Conservation (phyloP, 371 early-diverging fungal genomes). For the Mucor sp. region DNA sequence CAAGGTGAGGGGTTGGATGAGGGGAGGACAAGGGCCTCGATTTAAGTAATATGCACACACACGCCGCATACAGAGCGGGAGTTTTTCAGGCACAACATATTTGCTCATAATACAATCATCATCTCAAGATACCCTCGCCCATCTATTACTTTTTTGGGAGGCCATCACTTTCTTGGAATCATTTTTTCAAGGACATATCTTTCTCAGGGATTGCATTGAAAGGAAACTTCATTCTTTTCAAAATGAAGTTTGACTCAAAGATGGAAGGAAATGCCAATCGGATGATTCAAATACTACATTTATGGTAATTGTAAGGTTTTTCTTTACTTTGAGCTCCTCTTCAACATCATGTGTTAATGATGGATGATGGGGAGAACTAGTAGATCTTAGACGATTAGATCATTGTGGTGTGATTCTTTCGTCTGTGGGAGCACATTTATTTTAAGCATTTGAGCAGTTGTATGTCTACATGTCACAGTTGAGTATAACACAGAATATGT, state of each 20-base stretch:
- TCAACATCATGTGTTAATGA: neutral
- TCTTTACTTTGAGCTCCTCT: neutral
- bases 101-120: neutral
- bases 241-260: neutral
- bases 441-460: neutral
- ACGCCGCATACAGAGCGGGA: neutral
- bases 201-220: neutral
- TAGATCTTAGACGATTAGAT: neutral
- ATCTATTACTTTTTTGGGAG: neutral
- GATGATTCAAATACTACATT: neutral
- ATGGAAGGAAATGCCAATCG: neutral
- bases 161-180: neutral
- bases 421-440: neutral
- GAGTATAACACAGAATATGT: neutral
- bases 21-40: slow-evolving; percentile 7
- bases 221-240: neutral
- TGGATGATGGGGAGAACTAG: neutral
- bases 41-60: neutral
- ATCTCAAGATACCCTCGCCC: neutral
- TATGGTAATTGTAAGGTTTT: neutral
- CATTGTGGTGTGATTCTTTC: neutral
- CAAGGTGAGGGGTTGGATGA: neutral
- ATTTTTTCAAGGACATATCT: neutral
- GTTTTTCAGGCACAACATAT: neutral
- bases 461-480: neutral